Base-by-base conservation (phyloP, 257 asterid species). In the Cruciata laevipes region DNA sequence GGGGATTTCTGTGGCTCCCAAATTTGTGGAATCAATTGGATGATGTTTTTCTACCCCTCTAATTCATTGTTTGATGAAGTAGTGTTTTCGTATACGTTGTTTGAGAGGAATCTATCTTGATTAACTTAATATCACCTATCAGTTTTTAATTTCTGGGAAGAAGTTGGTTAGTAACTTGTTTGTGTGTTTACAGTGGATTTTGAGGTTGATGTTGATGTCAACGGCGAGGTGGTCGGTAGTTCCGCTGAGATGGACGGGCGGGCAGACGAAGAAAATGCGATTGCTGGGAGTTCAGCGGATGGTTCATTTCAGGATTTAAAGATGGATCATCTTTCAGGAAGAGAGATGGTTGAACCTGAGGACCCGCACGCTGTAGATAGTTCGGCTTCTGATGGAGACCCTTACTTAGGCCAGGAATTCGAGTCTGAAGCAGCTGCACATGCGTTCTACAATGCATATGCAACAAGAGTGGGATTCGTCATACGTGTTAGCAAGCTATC, bases 401-500 rank as follows among this genome's bases (percentile, higher is more conserved):
- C 97, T 0, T 86, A 75, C 64, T 69, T 93, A 33, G 99, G 99
- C 55, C 95, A 81, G 77, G 97, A 94, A 81, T 90, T 94, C 68
- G 97, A 90, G 74, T 84, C 97, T 14, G 99, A 94, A 82, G 95
- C 92, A 25, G 93, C 86, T 20, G 99, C 97, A 47, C 97, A 90
- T 74, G 92, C 96, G 51, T 90, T 90, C 81, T 94, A 90, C 62
- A 90, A 90, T 78, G 75, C 89, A 5, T 90, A 90, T 69, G 97
- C 99, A 23, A 87, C 95, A 11, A 84, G 89, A 77, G 82, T 85
- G 14, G 99, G 99, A 52, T 94, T 90, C 25, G 79, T 94, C 60
- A 84, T 94, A 55, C 97, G 99, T 66, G 99, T 94, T 68, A 94
- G 97, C 83, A 94, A 94, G 87, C 95, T 94, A 53, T 94, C 99